Base-by-base conservation (phyloP, 441 rosid species). In the Geranium incanum region DNA sequence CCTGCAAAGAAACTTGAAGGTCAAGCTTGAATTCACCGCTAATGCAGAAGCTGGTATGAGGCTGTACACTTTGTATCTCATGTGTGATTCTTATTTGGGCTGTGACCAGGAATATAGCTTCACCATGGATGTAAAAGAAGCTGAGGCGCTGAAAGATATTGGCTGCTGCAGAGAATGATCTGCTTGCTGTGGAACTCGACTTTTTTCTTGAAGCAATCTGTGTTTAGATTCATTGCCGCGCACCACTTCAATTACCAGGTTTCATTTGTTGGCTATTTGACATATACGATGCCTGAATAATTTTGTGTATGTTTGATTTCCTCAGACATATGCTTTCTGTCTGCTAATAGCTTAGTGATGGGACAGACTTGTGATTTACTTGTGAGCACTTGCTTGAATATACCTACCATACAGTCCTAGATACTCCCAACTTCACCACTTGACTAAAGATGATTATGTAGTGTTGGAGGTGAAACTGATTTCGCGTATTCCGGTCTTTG, bases 21-120 rank as follows among this genome's bases (percentile, higher is more conserved):
- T 89, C 71, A 88, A 89, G 86, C 90, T 95, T n/a, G 90, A 85
- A 21, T 95, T 90, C 76, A 73, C 86, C 13, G 92, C 64, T 18
- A 28, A 89, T 37, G 66, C 80, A 0, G 99, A 95, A 75, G 60
- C 83, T 1, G 93, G 92, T 70, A 84, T 78, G 85, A 89, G 84
- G 80, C 66, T 85, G 0, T 88, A 86, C 73, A 85, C 86, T 0
- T 81, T 92, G 0, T 90, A 87, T 77, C 89, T 95, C 74, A 95
- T 89, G 97, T 88, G 96, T 18, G 97, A 92, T 78, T 90, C 98
- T 2, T 92, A 88, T 78, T 72, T 92, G 72, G 98, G 99, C 0
- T 92, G 97, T 67, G 97, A 90, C 77, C 96, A 89, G 78, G 97
- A 93, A 77, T 91, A 88, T 63, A 71, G 70, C 70, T 91, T 93